A percentile compares a stretch with the other conserved stretches of the same genome.
Conservation (phyloP, 108 stramenopile genomes). For the Cyclotella kingstonii region DNA sequence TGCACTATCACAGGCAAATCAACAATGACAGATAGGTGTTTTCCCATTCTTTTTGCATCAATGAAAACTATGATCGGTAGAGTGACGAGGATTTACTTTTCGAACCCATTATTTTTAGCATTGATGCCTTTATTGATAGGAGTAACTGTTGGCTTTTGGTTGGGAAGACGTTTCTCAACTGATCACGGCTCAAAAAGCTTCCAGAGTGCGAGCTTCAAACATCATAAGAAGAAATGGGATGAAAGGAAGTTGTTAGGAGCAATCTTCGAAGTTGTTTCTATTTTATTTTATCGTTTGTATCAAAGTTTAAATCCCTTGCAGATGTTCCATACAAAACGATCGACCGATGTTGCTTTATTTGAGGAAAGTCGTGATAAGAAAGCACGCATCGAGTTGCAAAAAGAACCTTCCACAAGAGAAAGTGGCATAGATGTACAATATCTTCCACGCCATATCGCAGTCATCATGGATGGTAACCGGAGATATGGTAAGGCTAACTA, state of each 20-base stretch:
- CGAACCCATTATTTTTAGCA: conserved; percentile 50
- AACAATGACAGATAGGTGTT: too few species aligned
- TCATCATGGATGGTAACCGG: conserved; percentile 99
- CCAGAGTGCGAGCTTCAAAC: too few species aligned
- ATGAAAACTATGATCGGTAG: conserved; percentile 52
- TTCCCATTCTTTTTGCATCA: conserved; percentile 45
- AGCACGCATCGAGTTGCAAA: conserved; percentile 26
- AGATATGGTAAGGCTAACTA: conserved; percentile 84
- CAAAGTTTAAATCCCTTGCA: not conserved
- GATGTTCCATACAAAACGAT: not conserved
- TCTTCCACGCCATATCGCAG: conserved; percentile 75
- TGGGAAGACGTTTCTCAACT: conserved; percentile 41
- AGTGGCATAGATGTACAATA: conserved; percentile 49
- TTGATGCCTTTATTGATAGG: conserved; percentile 57
- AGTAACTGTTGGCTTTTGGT: conserved; percentile 45
- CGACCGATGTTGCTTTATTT: conserved; percentile 3
- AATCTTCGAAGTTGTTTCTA: too few species aligned
- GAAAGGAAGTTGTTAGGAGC: too few species aligned
- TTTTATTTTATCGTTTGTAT: not conserved
- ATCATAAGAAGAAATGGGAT: too few species aligned
- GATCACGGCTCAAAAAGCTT: too few species aligned
- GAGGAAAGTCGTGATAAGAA: conserved; percentile 31
- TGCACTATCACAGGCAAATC: not conserved
- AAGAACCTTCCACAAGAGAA: conserved; percentile 33
- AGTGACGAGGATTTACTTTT: conserved; percentile 52